phyloP scores from a whole-genome alignment of 371 early-diverging fungal species.

The Lichtheimia corymbifera region DNA sequence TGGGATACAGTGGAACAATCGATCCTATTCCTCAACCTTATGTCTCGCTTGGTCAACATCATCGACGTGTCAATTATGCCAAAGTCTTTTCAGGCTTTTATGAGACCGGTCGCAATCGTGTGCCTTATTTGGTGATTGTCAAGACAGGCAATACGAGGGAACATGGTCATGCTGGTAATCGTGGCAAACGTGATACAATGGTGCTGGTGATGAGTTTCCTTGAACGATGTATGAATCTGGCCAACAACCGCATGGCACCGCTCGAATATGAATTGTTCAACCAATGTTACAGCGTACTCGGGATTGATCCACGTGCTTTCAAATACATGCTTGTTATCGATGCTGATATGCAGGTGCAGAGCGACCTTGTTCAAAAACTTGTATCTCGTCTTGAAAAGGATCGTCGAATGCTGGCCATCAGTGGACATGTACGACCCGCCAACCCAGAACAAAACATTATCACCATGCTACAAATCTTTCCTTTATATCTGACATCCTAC shows the following conservation, averaged over 20 bases:
- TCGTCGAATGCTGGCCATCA: constrained; percentile 40
- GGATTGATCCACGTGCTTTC: constrained; percentile 48
- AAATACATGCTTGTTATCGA: constrained; percentile 50
- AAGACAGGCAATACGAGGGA: constrained; percentile 40
- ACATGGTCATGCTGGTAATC: constrained; percentile 34
- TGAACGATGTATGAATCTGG: constrained; percentile 49
- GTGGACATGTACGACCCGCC: constrained; percentile 50
- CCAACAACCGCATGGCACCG: constrained; percentile 39
- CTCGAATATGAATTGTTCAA: constrained; percentile 48
- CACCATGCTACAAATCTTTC: constrained; percentile 54
- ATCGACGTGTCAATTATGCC: constrained; percentile 36
- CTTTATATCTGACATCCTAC: constrained; percentile 39
- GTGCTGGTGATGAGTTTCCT: constrained; percentile 42
- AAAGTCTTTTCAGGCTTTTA: constrained; percentile 49
- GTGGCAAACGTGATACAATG: constrained; percentile 49
- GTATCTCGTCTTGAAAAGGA: constrained; percentile 36
- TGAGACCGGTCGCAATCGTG: constrained; percentile 46
- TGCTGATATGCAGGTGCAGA: constrained; percentile 40
- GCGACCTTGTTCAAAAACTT: constrained; percentile 10
- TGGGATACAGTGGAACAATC: constrained; percentile 43
- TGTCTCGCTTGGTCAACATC: constrained; percentile 35
- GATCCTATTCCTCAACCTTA: constrained; percentile 40
- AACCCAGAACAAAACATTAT: constrained; percentile 48
- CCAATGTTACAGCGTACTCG: constrained; percentile 46
- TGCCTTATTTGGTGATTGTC: constrained; percentile 49